Evolutionary conservation across 306 rosid species (phyloP).

Genomic region (Vigna trinervia): DNA sequence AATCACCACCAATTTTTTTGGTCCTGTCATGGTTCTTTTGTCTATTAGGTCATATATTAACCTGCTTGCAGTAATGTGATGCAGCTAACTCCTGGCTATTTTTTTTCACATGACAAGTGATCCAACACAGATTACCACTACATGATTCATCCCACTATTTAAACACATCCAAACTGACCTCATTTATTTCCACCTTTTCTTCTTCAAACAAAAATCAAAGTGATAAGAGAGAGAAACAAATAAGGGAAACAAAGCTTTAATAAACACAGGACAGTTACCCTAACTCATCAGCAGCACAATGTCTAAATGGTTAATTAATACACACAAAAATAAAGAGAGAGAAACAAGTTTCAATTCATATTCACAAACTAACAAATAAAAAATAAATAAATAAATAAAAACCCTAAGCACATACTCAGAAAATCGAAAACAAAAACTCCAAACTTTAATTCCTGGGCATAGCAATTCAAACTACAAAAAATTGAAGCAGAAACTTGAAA

Average conservation of each 20-base stretch:
- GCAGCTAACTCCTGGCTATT: too few relatives aligned
- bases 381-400: background rate
- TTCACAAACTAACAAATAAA: background rate
- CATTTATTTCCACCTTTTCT: conserved; percentile 13
- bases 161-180: background rate
- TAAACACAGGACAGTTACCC: background rate
- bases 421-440: background rate
- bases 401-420: conserved; percentile 22
- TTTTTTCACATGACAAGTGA: too few relatives aligned
- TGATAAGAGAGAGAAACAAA: background rate
- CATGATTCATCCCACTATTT: background rate
- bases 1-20: background rate
- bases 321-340: background rate
- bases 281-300: background rate
- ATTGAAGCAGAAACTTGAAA: background rate
- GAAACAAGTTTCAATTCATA: background rate
- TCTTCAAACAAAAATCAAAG: background rate
- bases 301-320: background rate
- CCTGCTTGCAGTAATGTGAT: too few relatives aligned
- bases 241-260: background rate
- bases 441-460: background rate
- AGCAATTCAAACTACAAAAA: background rate
- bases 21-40: too few relatives aligned
- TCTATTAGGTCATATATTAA: too few relatives aligned
- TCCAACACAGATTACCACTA: too few relatives aligned